These are phyloP conservation scores for Toxicodendron radicans DNA, from an alignment of 345 rosid species.

Conservation along the genomic window DNA sequence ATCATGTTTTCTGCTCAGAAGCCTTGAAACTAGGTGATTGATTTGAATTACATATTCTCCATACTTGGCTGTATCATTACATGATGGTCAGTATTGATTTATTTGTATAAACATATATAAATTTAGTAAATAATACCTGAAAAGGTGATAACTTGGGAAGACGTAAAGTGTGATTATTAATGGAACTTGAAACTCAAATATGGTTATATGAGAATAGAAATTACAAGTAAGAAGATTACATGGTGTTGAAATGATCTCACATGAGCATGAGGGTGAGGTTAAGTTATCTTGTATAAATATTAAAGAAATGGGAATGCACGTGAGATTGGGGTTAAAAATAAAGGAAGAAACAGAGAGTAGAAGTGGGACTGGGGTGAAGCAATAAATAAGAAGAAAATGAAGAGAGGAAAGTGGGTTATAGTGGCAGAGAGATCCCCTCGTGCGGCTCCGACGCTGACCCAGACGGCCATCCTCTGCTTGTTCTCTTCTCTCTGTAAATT, in stretches of 20 bases:
- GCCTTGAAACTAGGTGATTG: conserved; percentile 46
- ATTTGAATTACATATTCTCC: conserved; percentile 24
- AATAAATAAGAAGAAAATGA: background rate
- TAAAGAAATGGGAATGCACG: conserved; percentile 24
- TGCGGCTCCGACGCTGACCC: conserved; percentile 61
- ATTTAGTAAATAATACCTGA: conserved; percentile 15
- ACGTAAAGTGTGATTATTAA: conserved; percentile 23
- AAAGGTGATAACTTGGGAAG: conserved; percentile 23
- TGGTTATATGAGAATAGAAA: too few species aligned
- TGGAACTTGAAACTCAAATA: too few species aligned
- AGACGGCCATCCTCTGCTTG: conserved; percentile 20
- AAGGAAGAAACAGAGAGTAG: too few species aligned
- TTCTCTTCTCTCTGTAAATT: conserved; percentile 24
- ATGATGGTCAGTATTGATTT: background rate
- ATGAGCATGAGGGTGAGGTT: background rate
- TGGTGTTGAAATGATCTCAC: background rate
- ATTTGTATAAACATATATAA: background rate
- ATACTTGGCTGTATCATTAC: conserved; percentile 13
- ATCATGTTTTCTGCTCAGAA: conserved; percentile 93
- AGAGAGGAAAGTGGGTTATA: conserved; percentile 19
- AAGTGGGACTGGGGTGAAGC: too few species aligned
- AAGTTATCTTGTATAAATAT: background rate
- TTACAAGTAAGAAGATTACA: too few species aligned
- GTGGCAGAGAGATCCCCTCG: conserved; percentile 54
- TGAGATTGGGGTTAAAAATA: conserved; percentile 18